Evolutionary conservation across 176 grass and related monocot species (phyloP).

Genomic region (Calamus simplicifolius): DNA sequence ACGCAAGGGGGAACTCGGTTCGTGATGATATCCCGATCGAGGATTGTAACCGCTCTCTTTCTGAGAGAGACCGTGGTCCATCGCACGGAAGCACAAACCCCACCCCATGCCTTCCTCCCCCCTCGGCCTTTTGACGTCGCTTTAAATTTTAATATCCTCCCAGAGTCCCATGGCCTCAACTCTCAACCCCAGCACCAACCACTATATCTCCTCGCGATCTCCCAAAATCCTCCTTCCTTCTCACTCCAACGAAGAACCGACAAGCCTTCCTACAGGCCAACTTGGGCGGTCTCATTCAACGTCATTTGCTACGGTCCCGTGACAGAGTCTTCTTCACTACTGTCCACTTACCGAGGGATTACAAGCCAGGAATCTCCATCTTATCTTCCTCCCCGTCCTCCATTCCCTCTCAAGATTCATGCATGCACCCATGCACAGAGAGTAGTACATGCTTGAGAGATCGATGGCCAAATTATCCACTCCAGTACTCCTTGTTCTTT

Average conservation of each 20-base stretch:
- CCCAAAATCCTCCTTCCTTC: no score
- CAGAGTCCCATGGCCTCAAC: no score
- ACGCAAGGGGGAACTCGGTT: no score
- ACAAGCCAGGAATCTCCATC: neutral
- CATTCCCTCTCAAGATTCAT: constrained; percentile 18
- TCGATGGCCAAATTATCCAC: constrained; percentile 9
- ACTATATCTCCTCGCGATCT: neutral
- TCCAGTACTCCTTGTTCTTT: neutral
- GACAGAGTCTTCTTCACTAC: no score
- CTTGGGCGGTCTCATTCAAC: neutral
- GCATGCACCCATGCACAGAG: constrained; percentile 35
- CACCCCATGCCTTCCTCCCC: neutral
- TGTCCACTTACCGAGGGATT: neutral
- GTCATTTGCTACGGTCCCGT: neutral
- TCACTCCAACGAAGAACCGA: neutral
- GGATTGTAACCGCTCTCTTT: constrained; percentile 13
- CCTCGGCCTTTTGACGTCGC: neutral
- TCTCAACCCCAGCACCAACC: no score
- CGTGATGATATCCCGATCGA: neutral
- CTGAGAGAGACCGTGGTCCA: no score
- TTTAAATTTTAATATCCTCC: no score
- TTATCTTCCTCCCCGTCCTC: neutral
- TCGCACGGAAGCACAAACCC: no score
- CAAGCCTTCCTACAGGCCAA: neutral
- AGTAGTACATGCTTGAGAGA: constrained; percentile 7